Percentiles rank a stretch among this genome's conserved stretches.
Conservation (phyloP, 108 stramenopile genomes). For the Nitzschia sp. region DNA sequence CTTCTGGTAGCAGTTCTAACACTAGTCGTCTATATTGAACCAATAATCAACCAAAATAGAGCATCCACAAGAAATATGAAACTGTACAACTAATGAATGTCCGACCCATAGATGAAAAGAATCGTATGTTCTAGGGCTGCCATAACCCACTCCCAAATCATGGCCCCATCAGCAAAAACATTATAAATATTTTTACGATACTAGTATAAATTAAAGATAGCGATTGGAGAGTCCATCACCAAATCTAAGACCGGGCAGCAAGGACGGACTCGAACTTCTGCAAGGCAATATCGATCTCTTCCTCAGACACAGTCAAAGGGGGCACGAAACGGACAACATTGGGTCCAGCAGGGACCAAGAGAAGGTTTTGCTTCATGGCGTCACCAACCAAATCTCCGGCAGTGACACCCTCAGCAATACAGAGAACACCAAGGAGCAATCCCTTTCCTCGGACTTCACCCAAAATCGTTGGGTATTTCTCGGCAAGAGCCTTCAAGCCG, state of each 20-base stretch:
- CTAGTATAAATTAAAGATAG: no score
- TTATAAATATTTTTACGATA: no score
- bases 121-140: no score
- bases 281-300: slow-evolving; percentile 78
- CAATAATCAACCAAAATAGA: no score
- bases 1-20: no score
- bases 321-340: slow-evolving; percentile 95
- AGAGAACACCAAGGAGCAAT: slow-evolving; percentile 79
- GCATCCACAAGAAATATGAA: no score
- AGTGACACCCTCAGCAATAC: slow-evolving; percentile 64
- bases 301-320: slow-evolving; percentile 85
- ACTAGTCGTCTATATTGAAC: no score
- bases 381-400: slow-evolving; percentile 88
- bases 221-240: no score
- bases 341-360: slow-evolving; percentile 91
- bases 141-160: no score
- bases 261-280: slow-evolving; percentile 76
- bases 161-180: no score
- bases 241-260: not conserved
- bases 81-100: no score
- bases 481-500: slow-evolving; percentile 69
- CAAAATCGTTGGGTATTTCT: slow-evolving; percentile 77
- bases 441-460: slow-evolving; percentile 93
- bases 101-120: no score
- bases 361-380: slow-evolving; percentile 85